Evolutionary conservation across 768 basidiomycete species (phyloP).

Genomic region (Russula vinacea): DNA sequence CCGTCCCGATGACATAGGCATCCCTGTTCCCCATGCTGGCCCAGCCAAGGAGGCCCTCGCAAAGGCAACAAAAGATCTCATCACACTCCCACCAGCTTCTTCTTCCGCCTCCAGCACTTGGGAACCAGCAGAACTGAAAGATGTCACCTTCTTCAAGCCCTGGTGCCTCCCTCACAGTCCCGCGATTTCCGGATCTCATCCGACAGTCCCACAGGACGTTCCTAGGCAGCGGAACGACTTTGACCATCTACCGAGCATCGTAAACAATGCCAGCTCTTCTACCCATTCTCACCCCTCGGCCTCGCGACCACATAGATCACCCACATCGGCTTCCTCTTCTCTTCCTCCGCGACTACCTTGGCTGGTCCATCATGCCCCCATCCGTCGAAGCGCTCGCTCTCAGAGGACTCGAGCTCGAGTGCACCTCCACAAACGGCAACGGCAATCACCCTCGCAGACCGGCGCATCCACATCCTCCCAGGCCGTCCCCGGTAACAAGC

Average conservation of each 20-base stretch:
- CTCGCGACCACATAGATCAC: constrained; percentile 18
- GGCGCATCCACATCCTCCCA: constrained; percentile 24
- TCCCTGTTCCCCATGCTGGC: constrained; percentile 42
- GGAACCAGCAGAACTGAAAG: constrained; percentile 41
- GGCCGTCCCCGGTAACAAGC: constrained; percentile 32
- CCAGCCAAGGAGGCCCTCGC: constrained; percentile 60
- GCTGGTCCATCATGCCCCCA: constrained; percentile 20
- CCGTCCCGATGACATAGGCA: constrained; percentile 41
- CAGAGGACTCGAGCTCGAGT: constrained; percentile 21
- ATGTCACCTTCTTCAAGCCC: constrained; percentile 29
- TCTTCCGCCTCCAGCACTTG: constrained; percentile 21
- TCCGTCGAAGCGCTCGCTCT: constrained; percentile 27
- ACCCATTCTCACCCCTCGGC: background rate
- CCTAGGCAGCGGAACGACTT: constrained; percentile 17
- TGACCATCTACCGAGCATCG: constrained; percentile 21
- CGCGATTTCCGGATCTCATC: constrained; percentile 19
- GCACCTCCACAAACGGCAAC: constrained; percentile 20
- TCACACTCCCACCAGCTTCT: constrained; percentile 53
- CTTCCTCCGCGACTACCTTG: constrained; percentile 17
- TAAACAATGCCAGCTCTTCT: constrained; percentile 2
- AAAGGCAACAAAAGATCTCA: constrained; percentile 80
- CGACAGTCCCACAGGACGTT: constrained; percentile 5
- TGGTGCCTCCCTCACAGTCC: constrained; percentile 12
- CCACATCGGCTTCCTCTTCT: constrained; percentile 23
- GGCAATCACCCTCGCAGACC: constrained; percentile 24